These are phyloP conservation scores for Naganishia sp. DNA, from an alignment of 1,284 basidiomycete species.

Conservation along the genomic window DNA sequence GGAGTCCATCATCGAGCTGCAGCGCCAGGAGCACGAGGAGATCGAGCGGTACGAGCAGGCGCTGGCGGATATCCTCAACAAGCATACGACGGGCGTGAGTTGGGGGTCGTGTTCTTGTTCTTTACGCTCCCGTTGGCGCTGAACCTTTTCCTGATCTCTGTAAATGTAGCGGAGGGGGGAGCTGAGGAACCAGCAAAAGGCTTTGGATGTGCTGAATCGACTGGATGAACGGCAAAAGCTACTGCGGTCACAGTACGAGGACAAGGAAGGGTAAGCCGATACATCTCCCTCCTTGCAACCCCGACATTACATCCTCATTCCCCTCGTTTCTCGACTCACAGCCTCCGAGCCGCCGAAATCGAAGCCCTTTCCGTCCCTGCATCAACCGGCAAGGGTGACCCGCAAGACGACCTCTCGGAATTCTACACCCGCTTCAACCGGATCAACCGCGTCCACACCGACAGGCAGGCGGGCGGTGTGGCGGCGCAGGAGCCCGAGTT, in stretches of 20 bases:
- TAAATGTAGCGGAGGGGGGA: slow-evolving; percentile 38
- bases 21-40: slow-evolving; percentile 93
- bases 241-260: slow-evolving; percentile 71
- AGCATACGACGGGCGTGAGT: slow-evolving; percentile 52
- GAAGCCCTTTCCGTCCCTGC: slow-evolving; percentile 55
- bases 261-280: slow-evolving; percentile 60
- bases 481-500: slow-evolving; percentile 56
- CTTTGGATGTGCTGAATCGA: slow-evolving; percentile 79
- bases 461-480: slow-evolving; percentile 47
- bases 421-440: slow-evolving; percentile 93
- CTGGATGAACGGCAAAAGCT: slow-evolving; percentile 69
- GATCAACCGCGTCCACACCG: slow-evolving; percentile 92
- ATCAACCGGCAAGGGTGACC: slow-evolving; percentile 33
- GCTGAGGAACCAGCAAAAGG: slow-evolving; percentile 81
- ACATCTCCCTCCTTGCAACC: neutral
- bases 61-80: slow-evolving; percentile 57
- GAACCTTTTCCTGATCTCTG: slow-evolving; percentile 12
- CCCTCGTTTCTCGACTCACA: slow-evolving; percentile 50
- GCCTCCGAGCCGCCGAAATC: slow-evolving; percentile 55
- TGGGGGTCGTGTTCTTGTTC: slow-evolving; percentile 1
- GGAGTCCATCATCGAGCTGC: slow-evolving; percentile 89
- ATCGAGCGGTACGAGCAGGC: slow-evolving; percentile 78
- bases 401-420: slow-evolving; percentile 75
- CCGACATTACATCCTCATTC: too few relatives aligned
- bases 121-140: neutral